phyloP scores from a whole-genome alignment of 768 basidiomycete species.

The Leccinellum rugosiceps region DNA sequence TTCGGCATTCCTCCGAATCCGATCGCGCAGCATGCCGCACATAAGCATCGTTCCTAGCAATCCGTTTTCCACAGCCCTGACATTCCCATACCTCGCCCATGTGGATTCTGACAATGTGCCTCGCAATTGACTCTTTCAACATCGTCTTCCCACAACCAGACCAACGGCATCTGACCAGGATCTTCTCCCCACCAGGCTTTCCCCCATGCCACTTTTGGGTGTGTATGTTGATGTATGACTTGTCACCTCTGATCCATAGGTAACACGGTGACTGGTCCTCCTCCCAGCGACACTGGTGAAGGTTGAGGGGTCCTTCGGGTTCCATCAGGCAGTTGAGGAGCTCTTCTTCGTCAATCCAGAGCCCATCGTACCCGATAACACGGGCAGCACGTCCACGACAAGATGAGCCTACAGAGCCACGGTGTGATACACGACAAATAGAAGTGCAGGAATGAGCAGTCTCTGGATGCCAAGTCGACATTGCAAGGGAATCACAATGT shows the following conservation, averaged over 20 bases:
- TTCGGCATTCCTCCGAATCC: not conserved
- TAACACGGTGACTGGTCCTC: slow-evolving; percentile 1
- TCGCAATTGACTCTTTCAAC: slow-evolving; percentile 21
- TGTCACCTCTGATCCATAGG: slow-evolving; percentile 17
- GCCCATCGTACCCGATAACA: slow-evolving; percentile 4
- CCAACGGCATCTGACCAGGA: slow-evolving; percentile 7
- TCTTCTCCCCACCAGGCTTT: slow-evolving; percentile 8
- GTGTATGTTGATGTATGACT: slow-evolving; percentile 10
- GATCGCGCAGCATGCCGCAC: slow-evolving; percentile 5
- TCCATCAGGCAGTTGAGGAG: slow-evolving; percentile 2
- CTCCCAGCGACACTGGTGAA: slow-evolving; percentile 16
- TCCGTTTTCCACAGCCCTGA: slow-evolving; percentile 10
- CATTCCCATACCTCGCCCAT: slow-evolving; percentile 16
- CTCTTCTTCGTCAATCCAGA: slow-evolving; percentile 13
- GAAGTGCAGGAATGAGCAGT: not conserved
- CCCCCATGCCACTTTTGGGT: slow-evolving; percentile 19
- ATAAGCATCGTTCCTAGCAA: slow-evolving; percentile 9
- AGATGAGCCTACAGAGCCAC: not conserved
- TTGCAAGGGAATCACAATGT: not conserved
- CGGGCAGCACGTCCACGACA: not conserved
- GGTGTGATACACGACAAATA: not conserved
- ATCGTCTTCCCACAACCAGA: slow-evolving; percentile 14
- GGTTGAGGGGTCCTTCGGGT: not conserved
- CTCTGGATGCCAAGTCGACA: not conserved
- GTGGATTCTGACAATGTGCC: slow-evolving; percentile 19